phyloP scores from a whole-genome alignment of 345 rosid genomes.

The Hibiscus tridactylites region DNA sequence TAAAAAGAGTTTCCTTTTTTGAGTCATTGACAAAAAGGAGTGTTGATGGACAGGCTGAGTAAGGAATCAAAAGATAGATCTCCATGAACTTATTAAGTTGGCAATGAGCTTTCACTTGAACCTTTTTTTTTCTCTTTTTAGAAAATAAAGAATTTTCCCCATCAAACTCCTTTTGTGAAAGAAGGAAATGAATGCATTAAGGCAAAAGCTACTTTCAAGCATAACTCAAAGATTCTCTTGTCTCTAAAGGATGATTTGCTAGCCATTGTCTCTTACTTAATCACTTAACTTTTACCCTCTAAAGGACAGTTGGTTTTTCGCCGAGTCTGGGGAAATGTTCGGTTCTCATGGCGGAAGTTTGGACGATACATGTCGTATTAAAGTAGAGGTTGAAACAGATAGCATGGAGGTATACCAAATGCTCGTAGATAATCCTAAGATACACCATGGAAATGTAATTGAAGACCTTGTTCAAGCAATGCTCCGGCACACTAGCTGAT shows the following conservation, averaged over 20 bases:
- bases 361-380: too few relatives aligned
- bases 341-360: too few relatives aligned
- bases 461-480: too few relatives aligned
- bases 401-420: too few relatives aligned
- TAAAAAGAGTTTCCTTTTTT: neutral
- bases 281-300: too few relatives aligned
- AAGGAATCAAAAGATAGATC: neutral
- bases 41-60: neutral
- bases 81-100: slow-evolving; percentile 2
- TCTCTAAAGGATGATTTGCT: neutral
- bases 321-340: too few relatives aligned
- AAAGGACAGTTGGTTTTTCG: too few relatives aligned
- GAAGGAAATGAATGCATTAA: slow-evolving; percentile 3
- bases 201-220: slow-evolving; percentile 10
- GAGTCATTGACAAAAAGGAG: neutral
- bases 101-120: slow-evolving; percentile 1
- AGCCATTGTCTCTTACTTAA: too few relatives aligned
- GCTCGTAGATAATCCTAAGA: too few relatives aligned
- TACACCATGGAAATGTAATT: too few relatives aligned
- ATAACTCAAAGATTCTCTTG: slow-evolving; percentile 4
- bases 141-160: neutral
- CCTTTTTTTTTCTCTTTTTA: neutral
- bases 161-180: neutral
- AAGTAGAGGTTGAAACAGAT: too few relatives aligned
- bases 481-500: too few relatives aligned